Conservation (phyloP, 495 filamentous ascomycete genomes). For the Talaromyces nanjingensis region DNA sequence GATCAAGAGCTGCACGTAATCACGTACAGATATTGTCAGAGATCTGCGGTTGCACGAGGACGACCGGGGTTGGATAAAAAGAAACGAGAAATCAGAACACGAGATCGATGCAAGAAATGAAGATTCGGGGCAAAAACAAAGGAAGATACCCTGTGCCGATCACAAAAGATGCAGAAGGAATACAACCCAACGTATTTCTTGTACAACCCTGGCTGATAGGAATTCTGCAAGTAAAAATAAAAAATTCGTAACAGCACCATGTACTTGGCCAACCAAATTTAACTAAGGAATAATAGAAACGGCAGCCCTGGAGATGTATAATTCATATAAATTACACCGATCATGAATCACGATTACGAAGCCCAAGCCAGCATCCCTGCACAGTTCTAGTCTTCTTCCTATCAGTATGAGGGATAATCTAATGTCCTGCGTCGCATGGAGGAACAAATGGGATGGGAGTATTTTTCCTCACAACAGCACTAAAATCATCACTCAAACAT, state of each 20-base stretch:
- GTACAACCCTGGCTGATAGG: not conserved
- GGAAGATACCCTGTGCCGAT: not conserved
- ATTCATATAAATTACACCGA: not conserved
- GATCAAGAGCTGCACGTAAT: not conserved
- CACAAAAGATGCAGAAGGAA: not conserved
- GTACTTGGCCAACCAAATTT: not conserved
- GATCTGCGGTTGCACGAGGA: not conserved
- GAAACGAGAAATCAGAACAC: not conserved
- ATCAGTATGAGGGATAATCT: not conserved
- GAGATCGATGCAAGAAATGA: not conserved
- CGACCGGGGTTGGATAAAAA: not conserved
- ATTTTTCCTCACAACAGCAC: not conserved
- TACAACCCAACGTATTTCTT: not conserved
- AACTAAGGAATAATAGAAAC: not conserved
- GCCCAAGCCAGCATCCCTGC: not conserved
- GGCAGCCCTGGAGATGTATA: not conserved
- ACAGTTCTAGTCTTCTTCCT: not conserved
- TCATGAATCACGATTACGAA: not conserved
- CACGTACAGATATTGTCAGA: not conserved
- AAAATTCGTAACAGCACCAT: not conserved
- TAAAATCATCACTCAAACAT: not conserved
- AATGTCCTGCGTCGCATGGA: not conserved
- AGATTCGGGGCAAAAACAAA: not conserved
- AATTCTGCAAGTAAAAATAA: not conserved
- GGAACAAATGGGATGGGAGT: not conserved